Conservation (phyloP, 371 early-diverging fungal species). For the Rhizopus delemar region DNA sequence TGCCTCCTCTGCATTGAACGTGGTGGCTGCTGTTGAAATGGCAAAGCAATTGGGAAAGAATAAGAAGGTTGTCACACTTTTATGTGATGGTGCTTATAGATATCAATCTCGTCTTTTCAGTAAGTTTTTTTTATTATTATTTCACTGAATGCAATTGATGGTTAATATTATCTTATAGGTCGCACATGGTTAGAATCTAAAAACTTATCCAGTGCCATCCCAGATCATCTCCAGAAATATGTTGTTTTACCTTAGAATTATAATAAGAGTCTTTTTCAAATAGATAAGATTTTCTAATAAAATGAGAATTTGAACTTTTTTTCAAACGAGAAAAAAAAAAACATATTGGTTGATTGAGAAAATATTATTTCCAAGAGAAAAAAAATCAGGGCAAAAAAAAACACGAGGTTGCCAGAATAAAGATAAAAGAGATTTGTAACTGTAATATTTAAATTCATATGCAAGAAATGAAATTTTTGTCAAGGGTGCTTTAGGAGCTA, state of each 20-base stretch:
- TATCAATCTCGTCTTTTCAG: constrained; percentile 91
- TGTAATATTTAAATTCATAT: too few species aligned
- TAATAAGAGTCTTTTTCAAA: neutral
- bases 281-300: neutral
- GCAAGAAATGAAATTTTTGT: too few species aligned
- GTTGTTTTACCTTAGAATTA: constrained; percentile 59
- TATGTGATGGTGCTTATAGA: constrained; percentile 91
- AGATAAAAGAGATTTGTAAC: too few species aligned
- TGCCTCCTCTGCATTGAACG: constrained; percentile 90
- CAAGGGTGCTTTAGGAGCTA: too few species aligned
- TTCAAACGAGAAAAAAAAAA: too few species aligned
- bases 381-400: too few species aligned
- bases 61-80: constrained; percentile 79
- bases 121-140: constrained; percentile 27
- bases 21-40: constrained; percentile 90
- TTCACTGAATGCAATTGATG: neutral
- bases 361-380: too few species aligned
- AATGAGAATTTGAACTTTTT: neutral
- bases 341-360: too few species aligned
- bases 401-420: too few species aligned
- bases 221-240: constrained; percentile 84
- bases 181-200: constrained; percentile 85
- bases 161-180: constrained; percentile 21
- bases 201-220: constrained; percentile 75
- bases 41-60: constrained; percentile 86